A percentile compares a stretch with the other conserved stretches of the same genome.
These are phyloP conservation scores for Mortierella sp. DNA, from an alignment of 371 early-diverging fungal genomes.

Conservation along the genomic window DNA sequence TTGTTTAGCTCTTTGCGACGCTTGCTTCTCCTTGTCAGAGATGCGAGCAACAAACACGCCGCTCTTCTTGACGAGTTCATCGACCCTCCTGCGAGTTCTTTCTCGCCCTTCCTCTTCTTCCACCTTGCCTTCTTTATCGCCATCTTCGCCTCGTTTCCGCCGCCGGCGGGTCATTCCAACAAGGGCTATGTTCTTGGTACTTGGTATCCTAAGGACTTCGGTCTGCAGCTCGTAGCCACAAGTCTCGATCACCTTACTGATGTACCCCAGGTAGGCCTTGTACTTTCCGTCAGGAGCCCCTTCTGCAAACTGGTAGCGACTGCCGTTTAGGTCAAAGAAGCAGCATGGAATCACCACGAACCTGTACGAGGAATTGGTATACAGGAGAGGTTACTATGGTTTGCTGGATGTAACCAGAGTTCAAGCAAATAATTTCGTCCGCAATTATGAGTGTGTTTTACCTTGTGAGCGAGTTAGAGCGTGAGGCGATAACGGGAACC, in stretches of 20 bases:
- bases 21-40: constrained; percentile 73
- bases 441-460: constrained; percentile 23
- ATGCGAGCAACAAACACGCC: constrained; percentile 68
- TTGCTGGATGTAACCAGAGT: neutral
- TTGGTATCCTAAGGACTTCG: constrained; percentile 89
- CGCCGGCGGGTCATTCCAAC: constrained; percentile 65
- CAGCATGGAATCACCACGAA: constrained; percentile 91
- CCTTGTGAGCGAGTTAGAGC: constrained; percentile 71
- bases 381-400: neutral
- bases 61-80: constrained; percentile 49
- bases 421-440: neutral
- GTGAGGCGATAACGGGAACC: constrained; percentile 86
- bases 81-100: constrained; percentile 23
- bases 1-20: constrained; percentile 42
- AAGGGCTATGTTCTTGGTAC: constrained; percentile 90
- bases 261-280: constrained; percentile 78
- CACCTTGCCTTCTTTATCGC: neutral
- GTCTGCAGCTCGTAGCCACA: constrained; percentile 77
- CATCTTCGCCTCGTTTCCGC: constrained; percentile 39
- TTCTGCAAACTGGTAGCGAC: constrained; percentile 61
- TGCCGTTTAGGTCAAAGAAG: constrained; percentile 80
- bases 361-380: constrained; percentile 45
- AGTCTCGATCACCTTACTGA: constrained; percentile 66
- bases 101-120: constrained; percentile 5
- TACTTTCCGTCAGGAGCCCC: constrained; percentile 76